A percentile compares a stretch with the other conserved stretches of the same genome.
Evolutionary conservation across 78 protist genomes (phyloP).

Genomic region (Dictyostelium intermedium): DNA sequence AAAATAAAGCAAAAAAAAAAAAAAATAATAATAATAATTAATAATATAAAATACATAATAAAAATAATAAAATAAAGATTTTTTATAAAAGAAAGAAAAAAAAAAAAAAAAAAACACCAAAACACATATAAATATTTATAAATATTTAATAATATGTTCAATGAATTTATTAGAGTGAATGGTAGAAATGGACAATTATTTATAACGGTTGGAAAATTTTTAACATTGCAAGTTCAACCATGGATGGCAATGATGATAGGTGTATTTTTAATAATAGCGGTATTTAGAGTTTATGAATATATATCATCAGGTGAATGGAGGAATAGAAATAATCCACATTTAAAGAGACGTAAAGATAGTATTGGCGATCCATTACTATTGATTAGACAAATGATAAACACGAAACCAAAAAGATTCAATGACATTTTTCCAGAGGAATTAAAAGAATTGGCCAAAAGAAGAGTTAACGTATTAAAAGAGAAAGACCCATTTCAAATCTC

Average conservation of each 20-base stretch:
- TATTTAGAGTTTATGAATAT: conserved; percentile 55
- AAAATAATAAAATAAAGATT: background rate
- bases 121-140: background rate
- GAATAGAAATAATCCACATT: background rate
- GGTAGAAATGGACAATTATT: conserved; percentile 9
- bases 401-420: conserved; percentile 57
- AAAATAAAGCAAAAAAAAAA: no score
- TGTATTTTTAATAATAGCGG: conserved; percentile 44
- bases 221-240: conserved; percentile 27
- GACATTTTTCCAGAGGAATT: conserved; percentile 72
- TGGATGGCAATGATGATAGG: conserved; percentile 82
- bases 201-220: background rate
- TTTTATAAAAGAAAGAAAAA: background rate
- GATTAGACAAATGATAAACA: conserved; percentile 69
- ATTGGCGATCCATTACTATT: conserved; percentile 52
- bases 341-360: conserved; percentile 39
- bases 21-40: no score
- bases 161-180: background rate
- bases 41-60: background rate
- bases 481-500: conserved; percentile 51
- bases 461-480: conserved; percentile 57
- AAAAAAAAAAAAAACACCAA: background rate
- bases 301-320: conserved; percentile 25
- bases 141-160: background rate
- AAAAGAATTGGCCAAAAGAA: conserved; percentile 50